Evolutionary conservation across 1,139 yeast genomes (phyloP), one percentile per base, ranked within the genome.

Genomic region (Pichia kudriavzevii): DNA sequence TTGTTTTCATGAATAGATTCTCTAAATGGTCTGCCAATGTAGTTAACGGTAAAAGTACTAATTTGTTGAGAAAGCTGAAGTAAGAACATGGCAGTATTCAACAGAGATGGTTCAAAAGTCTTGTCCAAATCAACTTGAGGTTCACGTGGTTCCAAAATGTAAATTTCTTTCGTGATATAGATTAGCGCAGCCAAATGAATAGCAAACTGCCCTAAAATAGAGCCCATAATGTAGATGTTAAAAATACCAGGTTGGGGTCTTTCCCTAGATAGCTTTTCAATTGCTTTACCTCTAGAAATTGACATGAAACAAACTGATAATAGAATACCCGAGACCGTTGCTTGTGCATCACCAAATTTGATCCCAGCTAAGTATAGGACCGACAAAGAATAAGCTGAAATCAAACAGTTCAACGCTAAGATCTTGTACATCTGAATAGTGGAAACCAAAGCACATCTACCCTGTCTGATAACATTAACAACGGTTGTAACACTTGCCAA

Each of bases 401-500:
- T 87, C 66, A 91, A 72, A 72, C 98, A 93, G 61, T 91, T 91
- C 64, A 91, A 72, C 0, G 99, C 98, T 57, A 91, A 69, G 53
- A 91, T 91, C 68, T 91, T 91, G 72, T 93, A 93, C 98, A 91
- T 93, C 64, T 91, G 98, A 55, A 91, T 88, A 15, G 98, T 91
- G 12, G 96, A 87, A 38, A 93, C 96, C 51, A 91, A 69, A 9
- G 99, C 95, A 68, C 95, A 85, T 64, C 99, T 87, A 49, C 99
- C 99, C 69, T 93, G 97, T 63, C 99, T 88, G 50, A 91, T 75
- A 47, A 91, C 84, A 55, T 87, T 80, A 36, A 95, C 83, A 39
- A 93, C 96, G 37, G 98, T 81, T 38, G 91, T 75, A 32, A 93
- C 98, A 56, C 82, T 83, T 24, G 95, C 76, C 48, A 91, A 73